These are phyloP conservation scores for Venturia asperata DNA, from an alignment of 2,329 filamentous ascomycete genomes.

Conservation along the genomic window DNA sequence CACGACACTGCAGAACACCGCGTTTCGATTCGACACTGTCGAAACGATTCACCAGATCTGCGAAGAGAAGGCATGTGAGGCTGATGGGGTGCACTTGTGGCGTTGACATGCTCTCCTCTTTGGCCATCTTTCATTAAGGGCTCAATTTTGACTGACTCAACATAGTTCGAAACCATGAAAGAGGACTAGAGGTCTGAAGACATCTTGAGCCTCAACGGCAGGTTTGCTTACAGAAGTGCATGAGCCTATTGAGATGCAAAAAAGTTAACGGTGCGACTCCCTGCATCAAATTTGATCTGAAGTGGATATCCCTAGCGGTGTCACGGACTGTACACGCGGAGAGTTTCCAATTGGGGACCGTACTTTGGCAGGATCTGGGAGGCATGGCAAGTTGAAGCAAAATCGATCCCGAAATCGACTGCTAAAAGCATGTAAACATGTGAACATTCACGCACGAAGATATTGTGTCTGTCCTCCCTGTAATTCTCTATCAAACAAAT, in stretches of 20 bases:
- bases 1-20: slow-evolving; percentile 1
- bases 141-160: neutral
- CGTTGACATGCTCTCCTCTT: neutral
- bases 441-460: neutral
- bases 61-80: neutral
- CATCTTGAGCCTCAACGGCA: neutral
- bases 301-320: too few species aligned
- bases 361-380: neutral
- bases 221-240: neutral
- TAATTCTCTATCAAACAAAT: neutral
- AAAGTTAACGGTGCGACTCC: neutral
- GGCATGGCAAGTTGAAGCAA: neutral
- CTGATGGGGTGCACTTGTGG: neutral
- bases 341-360: neutral
- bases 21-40: neutral
- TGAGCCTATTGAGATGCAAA: neutral
- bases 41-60: neutral
- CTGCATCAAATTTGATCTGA: neutral
- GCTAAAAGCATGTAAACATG: neutral
- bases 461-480: neutral
- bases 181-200: neutral
- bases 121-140: neutral
- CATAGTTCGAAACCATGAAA: neutral
- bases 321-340: neutral
- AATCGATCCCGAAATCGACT: neutral